phyloP scores from a whole-genome alignment of 31 red algal species.

The Porphyra umbilicalis region DNA sequence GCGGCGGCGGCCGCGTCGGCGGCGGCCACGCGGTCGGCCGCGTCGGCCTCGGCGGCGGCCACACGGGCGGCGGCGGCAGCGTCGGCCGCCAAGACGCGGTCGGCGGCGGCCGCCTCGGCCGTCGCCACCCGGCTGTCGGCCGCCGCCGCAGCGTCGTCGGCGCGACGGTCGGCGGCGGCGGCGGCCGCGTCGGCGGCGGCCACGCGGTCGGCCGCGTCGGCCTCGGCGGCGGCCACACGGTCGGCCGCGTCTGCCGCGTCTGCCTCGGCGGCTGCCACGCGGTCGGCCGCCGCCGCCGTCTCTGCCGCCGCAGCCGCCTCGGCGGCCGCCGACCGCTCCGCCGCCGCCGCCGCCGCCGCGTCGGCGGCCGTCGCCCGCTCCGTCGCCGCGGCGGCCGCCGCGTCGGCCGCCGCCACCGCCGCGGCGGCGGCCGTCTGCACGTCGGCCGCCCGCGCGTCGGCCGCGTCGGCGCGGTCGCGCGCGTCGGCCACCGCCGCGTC shows the following conservation, averaged over 20 bases:
- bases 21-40: not conserved
- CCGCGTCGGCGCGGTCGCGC: not conserved
- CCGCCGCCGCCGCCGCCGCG: not conserved
- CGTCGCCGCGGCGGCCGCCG: not conserved
- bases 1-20: not conserved
- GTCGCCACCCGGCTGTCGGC: too few species aligned
- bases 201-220: not conserved
- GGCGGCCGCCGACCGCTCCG: not conserved
- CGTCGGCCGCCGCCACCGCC: too few species aligned
- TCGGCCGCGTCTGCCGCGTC: too few species aligned
- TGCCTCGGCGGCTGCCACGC: too few species aligned
- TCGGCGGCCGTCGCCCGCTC: not conserved
- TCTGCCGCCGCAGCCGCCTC: not conserved
- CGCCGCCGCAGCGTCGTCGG: too few species aligned
- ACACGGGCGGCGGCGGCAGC: too few species aligned
- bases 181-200: too few species aligned
- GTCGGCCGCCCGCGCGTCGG: not conserved
- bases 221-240: too few species aligned
- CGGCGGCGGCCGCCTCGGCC: not conserved
- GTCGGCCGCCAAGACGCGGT: too few species aligned
- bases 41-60: not conserved
- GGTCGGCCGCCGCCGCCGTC: not conserved
- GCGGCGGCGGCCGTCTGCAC: not conserved
- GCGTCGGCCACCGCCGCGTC: not conserved
- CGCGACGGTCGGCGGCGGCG: too few species aligned